A percentile compares a stretch with the other conserved stretches of the same genome.
Conservation (phyloP, 2,329 filamentous ascomycete species). For the Pseudogymnoascus verrucosus region DNA sequence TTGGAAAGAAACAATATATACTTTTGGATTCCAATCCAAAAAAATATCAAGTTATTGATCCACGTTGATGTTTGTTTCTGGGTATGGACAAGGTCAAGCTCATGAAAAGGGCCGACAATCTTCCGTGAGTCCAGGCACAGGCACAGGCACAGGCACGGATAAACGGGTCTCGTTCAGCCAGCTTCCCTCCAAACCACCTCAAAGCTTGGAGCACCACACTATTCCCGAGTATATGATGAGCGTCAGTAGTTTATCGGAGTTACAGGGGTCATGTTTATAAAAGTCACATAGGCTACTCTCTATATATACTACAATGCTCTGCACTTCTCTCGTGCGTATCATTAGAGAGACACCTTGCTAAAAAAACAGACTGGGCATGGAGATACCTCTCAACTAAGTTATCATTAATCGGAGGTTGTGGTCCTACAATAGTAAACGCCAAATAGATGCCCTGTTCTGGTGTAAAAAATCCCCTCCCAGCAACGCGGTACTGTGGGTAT, state of each 20-base stretch:
- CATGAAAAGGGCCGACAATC: conserved; percentile 1
- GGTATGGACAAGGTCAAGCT: not conserved
- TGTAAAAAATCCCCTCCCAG: not conserved
- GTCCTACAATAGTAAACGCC: not conserved
- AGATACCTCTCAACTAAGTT: not conserved
- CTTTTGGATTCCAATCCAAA: not conserved
- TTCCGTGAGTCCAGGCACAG: not conserved
- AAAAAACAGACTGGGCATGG: not conserved
- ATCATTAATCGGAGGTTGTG: not conserved
- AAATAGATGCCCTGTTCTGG: not conserved
- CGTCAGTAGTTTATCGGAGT: not conserved
- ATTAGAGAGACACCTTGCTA: not conserved
- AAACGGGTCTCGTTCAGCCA: not conserved
- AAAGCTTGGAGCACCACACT: not conserved
- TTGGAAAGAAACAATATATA: not conserved
- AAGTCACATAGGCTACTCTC: not conserved
- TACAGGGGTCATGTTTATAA: not conserved
- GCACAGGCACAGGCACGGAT: not conserved
- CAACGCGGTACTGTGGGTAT: not conserved
- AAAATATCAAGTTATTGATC: not conserved
- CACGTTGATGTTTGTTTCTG: not conserved
- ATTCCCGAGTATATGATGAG: not conserved
- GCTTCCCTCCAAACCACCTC: not conserved
- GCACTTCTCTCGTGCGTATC: not conserved
- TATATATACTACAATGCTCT: not conserved